These are phyloP conservation scores for Dryas drummondii DNA, from an alignment of 306 rosid genomes.

Conservation along the genomic window DNA sequence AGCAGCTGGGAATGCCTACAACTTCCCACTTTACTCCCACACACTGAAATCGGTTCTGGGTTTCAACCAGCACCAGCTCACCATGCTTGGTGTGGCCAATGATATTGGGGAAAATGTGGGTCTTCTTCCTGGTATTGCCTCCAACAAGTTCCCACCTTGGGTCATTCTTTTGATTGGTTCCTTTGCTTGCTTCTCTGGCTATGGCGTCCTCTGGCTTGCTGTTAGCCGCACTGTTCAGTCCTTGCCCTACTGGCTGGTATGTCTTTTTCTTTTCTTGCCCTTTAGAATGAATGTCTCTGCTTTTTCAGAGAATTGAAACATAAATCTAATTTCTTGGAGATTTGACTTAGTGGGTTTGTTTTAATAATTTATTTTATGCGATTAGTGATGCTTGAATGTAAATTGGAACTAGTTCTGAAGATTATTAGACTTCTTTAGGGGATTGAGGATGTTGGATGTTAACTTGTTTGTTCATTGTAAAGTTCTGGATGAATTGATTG, in stretches of 20 bases:
- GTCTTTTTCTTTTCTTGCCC: background rate
- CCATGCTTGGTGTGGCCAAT: slow-evolving; percentile 76
- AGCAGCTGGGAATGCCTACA: slow-evolving; percentile 55
- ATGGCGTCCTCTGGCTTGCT: slow-evolving; percentile 61
- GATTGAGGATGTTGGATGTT: background rate
- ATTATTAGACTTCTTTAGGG: background rate
- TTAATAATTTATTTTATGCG: background rate
- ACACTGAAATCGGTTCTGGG: slow-evolving; percentile 67
- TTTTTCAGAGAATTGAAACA: too few relatives aligned
- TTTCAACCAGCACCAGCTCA: slow-evolving; percentile 62
- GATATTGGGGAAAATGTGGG: slow-evolving; percentile 87
- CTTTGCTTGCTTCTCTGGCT: slow-evolving; percentile 59
- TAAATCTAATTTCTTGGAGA: slow-evolving; percentile 8
- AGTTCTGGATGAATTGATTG: background rate
- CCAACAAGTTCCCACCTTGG: slow-evolving; percentile 78
- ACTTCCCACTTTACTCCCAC: slow-evolving; percentile 70
- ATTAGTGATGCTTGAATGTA: background rate
- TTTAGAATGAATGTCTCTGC: too few relatives aligned
- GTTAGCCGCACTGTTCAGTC: slow-evolving; percentile 39
- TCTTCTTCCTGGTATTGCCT: slow-evolving; percentile 66
- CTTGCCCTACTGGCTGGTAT: slow-evolving; percentile 63
- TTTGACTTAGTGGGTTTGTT: background rate
- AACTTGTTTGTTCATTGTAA: background rate
- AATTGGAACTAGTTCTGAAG: background rate
- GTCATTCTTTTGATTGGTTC: slow-evolving; percentile 55